phyloP scores from a whole-genome alignment of 441 rosid genomes.

The Jatropha podagrica region DNA sequence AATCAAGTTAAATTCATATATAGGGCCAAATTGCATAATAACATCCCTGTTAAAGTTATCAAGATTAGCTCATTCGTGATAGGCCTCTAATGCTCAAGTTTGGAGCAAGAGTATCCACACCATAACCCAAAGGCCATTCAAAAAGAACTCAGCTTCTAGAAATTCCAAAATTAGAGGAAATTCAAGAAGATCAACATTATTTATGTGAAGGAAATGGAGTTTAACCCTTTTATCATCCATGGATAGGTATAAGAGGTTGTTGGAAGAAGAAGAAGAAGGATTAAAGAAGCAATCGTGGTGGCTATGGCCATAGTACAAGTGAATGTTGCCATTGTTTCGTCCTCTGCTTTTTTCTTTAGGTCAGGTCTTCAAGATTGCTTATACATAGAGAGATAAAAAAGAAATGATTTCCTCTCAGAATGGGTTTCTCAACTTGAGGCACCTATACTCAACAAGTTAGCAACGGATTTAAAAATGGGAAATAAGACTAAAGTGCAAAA shows the following conservation, averaged over 20 bases:
- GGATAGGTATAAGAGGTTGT: constrained; percentile 17
- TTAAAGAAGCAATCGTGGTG: constrained; percentile 15
- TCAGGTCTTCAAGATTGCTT: neutral
- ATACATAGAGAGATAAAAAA: neutral
- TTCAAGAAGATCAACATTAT: constrained; percentile 62
- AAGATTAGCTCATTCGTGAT: constrained; percentile 58
- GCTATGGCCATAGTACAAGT: neutral
- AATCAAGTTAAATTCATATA: too few relatives aligned
- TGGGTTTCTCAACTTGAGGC: too few relatives aligned
- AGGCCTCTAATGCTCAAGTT: constrained; percentile 69
- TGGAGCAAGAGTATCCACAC: constrained; percentile 73
- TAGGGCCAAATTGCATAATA: constrained; percentile 22
- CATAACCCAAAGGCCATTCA: constrained; percentile 64
- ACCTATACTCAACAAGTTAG: too few relatives aligned
- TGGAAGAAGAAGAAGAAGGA: constrained; percentile 17
- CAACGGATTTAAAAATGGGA: too few relatives aligned
- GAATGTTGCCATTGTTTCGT: constrained; percentile 6
- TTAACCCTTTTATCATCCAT: neutral
- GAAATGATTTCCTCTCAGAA: too few relatives aligned
- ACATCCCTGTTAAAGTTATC: constrained; percentile 57
- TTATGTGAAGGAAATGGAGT: constrained; percentile 22
- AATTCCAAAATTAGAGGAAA: constrained; percentile 88
- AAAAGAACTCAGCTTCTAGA: constrained; percentile 85
- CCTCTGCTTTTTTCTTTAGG: neutral
- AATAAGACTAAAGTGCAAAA: too few relatives aligned